A percentile compares a stretch with the other conserved stretches of the same genome.
Evolutionary conservation across 1,139 yeast genomes (phyloP).

Genomic region (Candida mesenterica): DNA sequence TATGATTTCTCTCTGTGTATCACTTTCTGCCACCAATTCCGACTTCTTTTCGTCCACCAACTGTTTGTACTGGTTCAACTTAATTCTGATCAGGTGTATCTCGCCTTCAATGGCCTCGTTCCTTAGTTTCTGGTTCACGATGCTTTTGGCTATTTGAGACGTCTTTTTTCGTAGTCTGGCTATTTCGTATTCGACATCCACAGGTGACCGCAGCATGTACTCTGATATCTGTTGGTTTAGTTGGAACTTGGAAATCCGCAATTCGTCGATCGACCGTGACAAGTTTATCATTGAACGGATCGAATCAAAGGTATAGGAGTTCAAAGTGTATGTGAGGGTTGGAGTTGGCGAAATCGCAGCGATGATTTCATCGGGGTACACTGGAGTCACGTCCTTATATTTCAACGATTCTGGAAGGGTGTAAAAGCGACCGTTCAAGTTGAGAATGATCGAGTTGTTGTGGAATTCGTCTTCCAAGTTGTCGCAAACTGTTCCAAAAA

Average conservation of each 20-base stretch:
- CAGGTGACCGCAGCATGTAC: conserved; percentile 9
- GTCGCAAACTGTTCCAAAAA: conserved; percentile 13
- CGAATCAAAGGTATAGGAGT: conserved; percentile 36
- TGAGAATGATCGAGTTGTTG: conserved; percentile 26
- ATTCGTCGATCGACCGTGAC: conserved; percentile 31
- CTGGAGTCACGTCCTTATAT: not conserved
- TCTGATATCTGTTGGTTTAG: conserved; percentile 13
- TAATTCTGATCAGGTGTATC: conserved; percentile 26
- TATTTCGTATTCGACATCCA: conserved; percentile 2
- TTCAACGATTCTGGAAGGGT: conserved; percentile 17
- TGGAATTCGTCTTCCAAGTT: conserved; percentile 20
- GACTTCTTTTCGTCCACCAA: conserved; percentile 19
- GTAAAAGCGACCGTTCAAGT: conserved; percentile 24
- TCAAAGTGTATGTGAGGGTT: not conserved
- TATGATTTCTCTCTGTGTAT: conserved; percentile 27
- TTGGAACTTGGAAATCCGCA: conserved; percentile 16
- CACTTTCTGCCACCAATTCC: conserved; percentile 16
- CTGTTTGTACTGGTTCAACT: conserved; percentile 22
- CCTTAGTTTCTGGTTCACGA: conserved; percentile 20
- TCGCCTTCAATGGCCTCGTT: conserved; percentile 29
- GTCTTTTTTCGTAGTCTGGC: conserved; percentile 6
- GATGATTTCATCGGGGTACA: not conserved
- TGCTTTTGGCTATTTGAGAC: conserved; percentile 16
- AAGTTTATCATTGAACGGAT: conserved; percentile 35
- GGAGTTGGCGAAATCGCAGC: not conserved